A percentile compares a stretch with the other conserved stretches of the same genome.
phyloP scores from a whole-genome alignment of 1,284 basidiomycete species.

The Volvariella surrecta region DNA sequence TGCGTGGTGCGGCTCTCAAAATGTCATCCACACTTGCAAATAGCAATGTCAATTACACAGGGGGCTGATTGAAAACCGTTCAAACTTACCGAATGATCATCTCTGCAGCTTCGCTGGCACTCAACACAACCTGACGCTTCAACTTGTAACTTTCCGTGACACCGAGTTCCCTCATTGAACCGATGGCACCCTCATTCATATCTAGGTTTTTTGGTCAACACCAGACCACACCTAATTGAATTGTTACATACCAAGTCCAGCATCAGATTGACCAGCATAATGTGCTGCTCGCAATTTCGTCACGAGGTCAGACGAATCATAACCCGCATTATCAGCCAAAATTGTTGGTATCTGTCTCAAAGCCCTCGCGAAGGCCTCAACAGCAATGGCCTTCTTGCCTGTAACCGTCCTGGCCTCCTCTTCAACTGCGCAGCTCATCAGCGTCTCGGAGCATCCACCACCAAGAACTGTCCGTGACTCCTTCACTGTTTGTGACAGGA shows the following conservation, averaged over 20 bases:
- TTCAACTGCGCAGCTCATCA: conserved; percentile 94
- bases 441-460: conserved; percentile 96
- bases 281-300: conserved; percentile 88
- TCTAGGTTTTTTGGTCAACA: conserved; percentile 38
- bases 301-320: conserved; percentile 95
- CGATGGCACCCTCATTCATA: conserved; percentile 81
- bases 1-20: conserved; percentile 54
- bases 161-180: conserved; percentile 83
- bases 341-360: conserved; percentile 95
- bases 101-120: conserved; percentile 94
- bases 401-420: conserved; percentile 79
- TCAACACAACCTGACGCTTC: conserved; percentile 91
- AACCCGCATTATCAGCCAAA: conserved; percentile 95
- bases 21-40: conserved; percentile 58
- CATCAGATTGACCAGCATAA: conserved; percentile 79
- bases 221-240: conserved; percentile 1
- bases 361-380: conserved; percentile 86
- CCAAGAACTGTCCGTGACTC: conserved; percentile 93
- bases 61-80: conserved; percentile 7
- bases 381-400: conserved; percentile 95
- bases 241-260: conserved; percentile 68
- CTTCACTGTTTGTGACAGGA: conserved; percentile 95
- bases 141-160: conserved; percentile 97
- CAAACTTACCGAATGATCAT: conserved; percentile 88
- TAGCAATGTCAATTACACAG: background rate